Evolutionary conservation across 148 eudicot species (phyloP).

Genomic region (Dianthus caryophyllus): DNA sequence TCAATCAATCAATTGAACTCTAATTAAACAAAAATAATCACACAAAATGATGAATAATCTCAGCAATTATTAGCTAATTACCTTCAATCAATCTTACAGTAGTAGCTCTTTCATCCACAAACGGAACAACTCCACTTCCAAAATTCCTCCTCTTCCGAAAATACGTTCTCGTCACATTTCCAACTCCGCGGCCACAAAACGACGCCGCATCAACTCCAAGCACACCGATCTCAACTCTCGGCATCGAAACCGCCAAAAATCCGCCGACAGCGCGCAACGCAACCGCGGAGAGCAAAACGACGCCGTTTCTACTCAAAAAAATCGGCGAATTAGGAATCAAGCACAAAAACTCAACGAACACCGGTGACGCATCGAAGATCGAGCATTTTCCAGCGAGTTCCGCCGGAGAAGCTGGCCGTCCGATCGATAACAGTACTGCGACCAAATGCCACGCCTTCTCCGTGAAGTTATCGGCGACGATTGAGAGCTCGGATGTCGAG

Average conservation of each 20-base stretch:
- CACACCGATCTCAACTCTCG: constrained; percentile 22
- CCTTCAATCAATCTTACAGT: constrained; percentile 27
- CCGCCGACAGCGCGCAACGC: constrained; percentile 28
- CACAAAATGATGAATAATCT: too few relatives aligned
- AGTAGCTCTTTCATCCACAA: constrained; percentile 27
- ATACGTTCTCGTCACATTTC: constrained; percentile 33
- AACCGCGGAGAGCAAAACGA: constrained; percentile 35
- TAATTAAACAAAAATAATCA: too few relatives aligned
- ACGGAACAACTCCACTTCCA: constrained; percentile 17
- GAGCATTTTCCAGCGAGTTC: constrained; percentile 49
- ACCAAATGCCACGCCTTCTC: constrained; percentile 59
- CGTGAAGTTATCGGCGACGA: constrained; percentile 15
- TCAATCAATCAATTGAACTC: too few relatives aligned
- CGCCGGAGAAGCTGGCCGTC: constrained; percentile 38
- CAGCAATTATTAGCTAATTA: constrained; percentile 34
- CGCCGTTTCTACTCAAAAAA: constrained; percentile 17
- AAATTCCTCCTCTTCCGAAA: constrained; percentile 46
- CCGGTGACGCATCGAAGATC: constrained; percentile 35
- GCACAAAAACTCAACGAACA: constrained; percentile 41
- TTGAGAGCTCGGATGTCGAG: constrained; percentile 20
- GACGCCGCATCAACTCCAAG: constrained; percentile 13
- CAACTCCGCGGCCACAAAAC: constrained; percentile 14
- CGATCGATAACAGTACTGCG: constrained; percentile 32
- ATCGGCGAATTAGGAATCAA: constrained; percentile 64
- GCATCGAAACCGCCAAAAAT: constrained; percentile 31